phyloP scores from a whole-genome alignment of 176 grass and related monocot genomes.

The Triticum dicoccoides region DNA sequence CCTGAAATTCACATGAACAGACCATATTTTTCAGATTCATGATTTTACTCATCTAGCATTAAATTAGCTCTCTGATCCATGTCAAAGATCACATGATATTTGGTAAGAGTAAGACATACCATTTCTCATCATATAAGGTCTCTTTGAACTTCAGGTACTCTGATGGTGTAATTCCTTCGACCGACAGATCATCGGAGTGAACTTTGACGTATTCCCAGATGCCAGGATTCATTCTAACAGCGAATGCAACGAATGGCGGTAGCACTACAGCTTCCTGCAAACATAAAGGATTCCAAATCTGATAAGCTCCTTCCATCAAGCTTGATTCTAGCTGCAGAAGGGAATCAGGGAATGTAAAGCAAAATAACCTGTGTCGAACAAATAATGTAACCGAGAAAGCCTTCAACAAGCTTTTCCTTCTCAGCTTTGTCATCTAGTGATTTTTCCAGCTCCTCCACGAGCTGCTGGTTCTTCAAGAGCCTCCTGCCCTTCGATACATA shows the following conservation, averaged over 20 bases:
- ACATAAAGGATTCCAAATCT: background rate
- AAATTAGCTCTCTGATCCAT: background rate
- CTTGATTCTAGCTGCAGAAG: background rate
- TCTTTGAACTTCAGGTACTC: constrained; percentile 95
- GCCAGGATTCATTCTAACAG: constrained; percentile 81
- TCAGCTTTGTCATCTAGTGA: constrained; percentile 89
- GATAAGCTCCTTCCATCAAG: too few species aligned
- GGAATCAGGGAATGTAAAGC: background rate
- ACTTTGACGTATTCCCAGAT: constrained; percentile 93
- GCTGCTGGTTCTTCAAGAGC: constrained; percentile 83
- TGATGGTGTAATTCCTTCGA: constrained; percentile 68
- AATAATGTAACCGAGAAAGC: constrained; percentile 86
- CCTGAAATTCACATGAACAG: constrained; percentile 48
- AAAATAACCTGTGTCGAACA: constrained; percentile 77
- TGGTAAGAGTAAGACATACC: constrained; percentile 35
- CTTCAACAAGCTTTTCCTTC: constrained; percentile 78
- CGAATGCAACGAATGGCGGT: constrained; percentile 74
- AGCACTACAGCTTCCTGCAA: constrained; percentile 87
- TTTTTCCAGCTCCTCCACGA: constrained; percentile 84
- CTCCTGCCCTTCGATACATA: constrained; percentile 86
- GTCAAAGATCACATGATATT: background rate
- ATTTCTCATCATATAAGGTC: constrained; percentile 77
- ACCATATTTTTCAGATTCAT: background rate
- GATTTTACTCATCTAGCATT: background rate
- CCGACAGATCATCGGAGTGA: constrained; percentile 67